phyloP scores from a whole-genome alignment of 139 green algal genomes.

The Micromonas pusilla region DNA sequence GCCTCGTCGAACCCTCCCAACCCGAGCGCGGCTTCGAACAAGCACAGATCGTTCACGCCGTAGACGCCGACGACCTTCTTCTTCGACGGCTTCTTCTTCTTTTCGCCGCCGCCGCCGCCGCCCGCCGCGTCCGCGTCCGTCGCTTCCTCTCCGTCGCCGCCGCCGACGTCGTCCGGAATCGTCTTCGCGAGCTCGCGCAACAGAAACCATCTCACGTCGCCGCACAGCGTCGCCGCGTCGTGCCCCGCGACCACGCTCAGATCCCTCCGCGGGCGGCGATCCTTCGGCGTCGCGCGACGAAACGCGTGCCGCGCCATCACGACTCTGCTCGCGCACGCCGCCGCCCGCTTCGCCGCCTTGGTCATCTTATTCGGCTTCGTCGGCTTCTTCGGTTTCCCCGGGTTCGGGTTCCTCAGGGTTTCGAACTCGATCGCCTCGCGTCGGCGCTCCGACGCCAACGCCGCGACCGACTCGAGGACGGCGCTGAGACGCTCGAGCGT shows the following conservation, averaged over 20 bases:
- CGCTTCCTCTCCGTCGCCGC: neutral
- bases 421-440: neutral
- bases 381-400: too few species aligned
- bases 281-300: neutral
- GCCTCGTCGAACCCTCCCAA: slow-evolving; percentile 6
- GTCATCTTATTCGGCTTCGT: neutral
- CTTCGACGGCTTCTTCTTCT: neutral
- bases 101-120: too few species aligned
- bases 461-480: neutral
- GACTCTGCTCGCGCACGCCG: neutral
- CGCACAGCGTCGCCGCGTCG: neutral
- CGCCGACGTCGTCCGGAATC: neutral
- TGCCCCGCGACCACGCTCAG: neutral
- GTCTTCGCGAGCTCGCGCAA: neutral
- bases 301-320: neutral
- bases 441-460: too few species aligned
- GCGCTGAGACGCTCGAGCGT: neutral
- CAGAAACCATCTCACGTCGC: neutral
- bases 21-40: slow-evolving; percentile 12
- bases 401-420: too few species aligned
- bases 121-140: neutral
- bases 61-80: neutral
- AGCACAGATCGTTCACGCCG: neutral
- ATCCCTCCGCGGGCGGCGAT: neutral
- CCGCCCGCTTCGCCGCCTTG: neutral